These are phyloP conservation scores for Scheffersomyces titani DNA, from an alignment of 1,139 yeast species.

Conservation along the genomic window DNA sequence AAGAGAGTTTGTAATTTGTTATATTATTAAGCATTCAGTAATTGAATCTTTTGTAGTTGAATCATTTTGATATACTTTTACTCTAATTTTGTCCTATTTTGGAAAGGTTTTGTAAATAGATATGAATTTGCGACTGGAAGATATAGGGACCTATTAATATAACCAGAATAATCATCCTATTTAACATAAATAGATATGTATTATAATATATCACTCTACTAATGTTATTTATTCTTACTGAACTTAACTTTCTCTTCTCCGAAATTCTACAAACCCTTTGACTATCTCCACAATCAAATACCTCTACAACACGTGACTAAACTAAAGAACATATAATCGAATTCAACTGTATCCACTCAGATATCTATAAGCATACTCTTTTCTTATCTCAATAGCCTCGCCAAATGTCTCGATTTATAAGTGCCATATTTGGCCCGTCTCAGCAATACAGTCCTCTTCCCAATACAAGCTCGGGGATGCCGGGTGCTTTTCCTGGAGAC, in stretches of 20 bases:
- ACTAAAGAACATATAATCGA: not conserved
- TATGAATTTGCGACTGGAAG: not conserved
- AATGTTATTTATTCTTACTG: not conserved
- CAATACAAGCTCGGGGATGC: conserved; percentile 2
- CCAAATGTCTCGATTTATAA: not conserved
- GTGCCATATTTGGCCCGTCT: conserved; percentile 3
- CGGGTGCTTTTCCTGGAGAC: conserved; percentile 11
- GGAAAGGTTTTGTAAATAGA: too few species aligned
- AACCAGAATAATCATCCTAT: not conserved
- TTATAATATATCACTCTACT: not conserved
- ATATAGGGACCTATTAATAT: not conserved
- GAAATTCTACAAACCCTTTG: too few species aligned
- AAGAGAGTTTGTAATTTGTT: too few species aligned
- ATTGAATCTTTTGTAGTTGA: too few species aligned
- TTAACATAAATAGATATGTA: too few species aligned
- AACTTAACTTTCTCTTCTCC: not conserved
- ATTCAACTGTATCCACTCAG: not conserved
- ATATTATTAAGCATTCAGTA: too few species aligned
- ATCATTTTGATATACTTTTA: not conserved
- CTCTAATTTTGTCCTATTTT: not conserved
- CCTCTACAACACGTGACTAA: not conserved
- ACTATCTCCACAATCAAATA: not conserved
- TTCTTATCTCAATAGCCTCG: not conserved
- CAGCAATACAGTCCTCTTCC: conserved; percentile 9
- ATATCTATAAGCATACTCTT: not conserved